These are phyloP conservation scores for Aspergillus terreus DNA, from an alignment of 2,329 filamentous ascomycete species.

Conservation along the genomic window DNA sequence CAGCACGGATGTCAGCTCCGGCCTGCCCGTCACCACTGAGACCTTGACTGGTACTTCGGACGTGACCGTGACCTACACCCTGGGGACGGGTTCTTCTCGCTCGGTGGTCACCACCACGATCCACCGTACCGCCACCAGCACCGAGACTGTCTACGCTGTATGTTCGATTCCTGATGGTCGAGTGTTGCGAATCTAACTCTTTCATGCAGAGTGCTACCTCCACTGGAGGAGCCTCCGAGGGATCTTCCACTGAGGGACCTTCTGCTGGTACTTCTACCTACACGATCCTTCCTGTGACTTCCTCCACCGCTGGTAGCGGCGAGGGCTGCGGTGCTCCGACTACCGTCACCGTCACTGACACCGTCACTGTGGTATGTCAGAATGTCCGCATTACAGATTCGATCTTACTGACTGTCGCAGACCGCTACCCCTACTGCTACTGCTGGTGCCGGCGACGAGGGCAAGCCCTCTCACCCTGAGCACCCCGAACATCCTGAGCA, in stretches of 20 bases:
- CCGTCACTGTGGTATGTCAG: constrained; percentile 33
- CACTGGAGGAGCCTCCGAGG: background rate
- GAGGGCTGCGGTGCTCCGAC: constrained; percentile 17
- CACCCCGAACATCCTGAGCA: background rate
- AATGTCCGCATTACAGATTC: background rate
- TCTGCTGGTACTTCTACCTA: constrained; percentile 29
- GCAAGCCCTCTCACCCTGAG: constrained; percentile 7
- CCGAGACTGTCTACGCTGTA: constrained; percentile 26
- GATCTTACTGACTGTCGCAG: background rate
- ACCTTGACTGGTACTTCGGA: constrained; percentile 18
- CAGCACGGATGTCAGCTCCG: constrained; percentile 18
- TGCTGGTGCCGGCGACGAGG: constrained; percentile 6
- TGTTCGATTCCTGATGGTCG: constrained; percentile 6
- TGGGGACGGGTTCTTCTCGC: constrained; percentile 32
- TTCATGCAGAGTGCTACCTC: background rate
- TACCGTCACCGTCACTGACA: constrained; percentile 31
- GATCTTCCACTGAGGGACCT: constrained; percentile 22
- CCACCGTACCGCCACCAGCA: constrained; percentile 27
- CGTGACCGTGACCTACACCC: constrained; percentile 39
- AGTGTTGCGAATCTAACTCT: background rate
- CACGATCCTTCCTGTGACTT: constrained; percentile 21
- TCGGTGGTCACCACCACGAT: constrained; percentile 38
- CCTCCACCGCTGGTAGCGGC: constrained; percentile 12
- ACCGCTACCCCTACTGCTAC: constrained; percentile 10
- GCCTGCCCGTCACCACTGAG: background rate